Evolutionary conservation across 1,139 yeast genomes (phyloP).

Genomic region (Taiozyma sp.): DNA sequence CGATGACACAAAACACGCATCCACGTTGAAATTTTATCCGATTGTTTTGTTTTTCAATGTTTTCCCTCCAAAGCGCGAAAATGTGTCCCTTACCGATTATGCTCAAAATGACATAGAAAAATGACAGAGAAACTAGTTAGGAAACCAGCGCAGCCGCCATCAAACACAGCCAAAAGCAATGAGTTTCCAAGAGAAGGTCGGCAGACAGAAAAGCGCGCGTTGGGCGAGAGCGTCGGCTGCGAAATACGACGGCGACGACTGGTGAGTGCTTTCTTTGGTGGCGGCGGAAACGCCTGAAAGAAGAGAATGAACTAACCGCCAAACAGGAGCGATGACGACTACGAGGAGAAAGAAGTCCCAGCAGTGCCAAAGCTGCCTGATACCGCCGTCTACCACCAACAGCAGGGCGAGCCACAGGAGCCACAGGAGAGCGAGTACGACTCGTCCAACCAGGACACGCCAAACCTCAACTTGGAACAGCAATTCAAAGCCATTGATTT

Average conservation of each 20-base stretch:
- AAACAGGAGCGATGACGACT: conserved; percentile 15
- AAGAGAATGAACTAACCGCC: conserved; percentile 1
- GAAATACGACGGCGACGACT: conserved; percentile 52
- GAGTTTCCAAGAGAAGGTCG: conserved; percentile 36
- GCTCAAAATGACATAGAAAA: neutral
- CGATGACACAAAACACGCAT: neutral
- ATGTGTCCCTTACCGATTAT: neutral
- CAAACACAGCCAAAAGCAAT: conserved; percentile 1
- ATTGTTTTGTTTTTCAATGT: neutral
- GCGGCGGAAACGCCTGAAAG: no score
- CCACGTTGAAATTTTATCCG: neutral
- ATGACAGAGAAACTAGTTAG: neutral
- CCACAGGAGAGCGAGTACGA: neutral
- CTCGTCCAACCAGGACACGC: conserved; percentile 4
- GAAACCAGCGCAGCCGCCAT: neutral
- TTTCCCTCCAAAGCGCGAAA: neutral
- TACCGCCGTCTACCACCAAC: neutral
- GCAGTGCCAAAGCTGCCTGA: conserved; percentile 9
- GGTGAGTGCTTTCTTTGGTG: conserved; percentile 34
- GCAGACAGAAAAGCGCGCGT: conserved; percentile 56
- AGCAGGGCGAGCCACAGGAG: neutral
- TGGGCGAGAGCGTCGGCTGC: conserved; percentile 60
- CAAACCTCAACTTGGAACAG: conserved; percentile 10
- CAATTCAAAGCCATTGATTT: conserved; percentile 21
- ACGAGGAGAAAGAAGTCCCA: conserved; percentile 8